Conservation (phyloP, 2,329 filamentous ascomycete genomes). For the Byssochlamys sp. region DNA sequence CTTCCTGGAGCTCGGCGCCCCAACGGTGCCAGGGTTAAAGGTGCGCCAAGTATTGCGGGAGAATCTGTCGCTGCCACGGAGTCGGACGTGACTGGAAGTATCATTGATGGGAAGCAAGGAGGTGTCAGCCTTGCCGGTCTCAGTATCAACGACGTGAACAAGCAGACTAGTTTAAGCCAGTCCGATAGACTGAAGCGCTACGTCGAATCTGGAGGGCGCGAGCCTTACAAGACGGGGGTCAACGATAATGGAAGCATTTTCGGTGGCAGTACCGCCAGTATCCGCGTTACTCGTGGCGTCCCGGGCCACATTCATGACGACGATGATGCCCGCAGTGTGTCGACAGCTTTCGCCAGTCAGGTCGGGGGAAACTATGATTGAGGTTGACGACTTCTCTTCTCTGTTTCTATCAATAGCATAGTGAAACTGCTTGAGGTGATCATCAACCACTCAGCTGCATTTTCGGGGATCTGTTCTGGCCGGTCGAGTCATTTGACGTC, state of each 20-base stretch:
- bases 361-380: constrained; percentile 61
- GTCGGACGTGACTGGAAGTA: constrained; percentile 70
- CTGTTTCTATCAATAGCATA: constrained; percentile 2
- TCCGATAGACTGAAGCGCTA: constrained; percentile 90
- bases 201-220: constrained; percentile 71
- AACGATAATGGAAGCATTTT: constrained; percentile 56
- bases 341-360: constrained; percentile 92
- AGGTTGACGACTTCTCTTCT: constrained; percentile 17
- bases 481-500: neutral
- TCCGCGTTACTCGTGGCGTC: constrained; percentile 38
- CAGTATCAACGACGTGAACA: constrained; percentile 60
- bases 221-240: constrained; percentile 42
- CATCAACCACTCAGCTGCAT: neutral
- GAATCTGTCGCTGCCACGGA: constrained; percentile 90
- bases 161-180: constrained; percentile 66
- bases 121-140: constrained; percentile 83
- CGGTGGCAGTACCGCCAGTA: constrained; percentile 48
- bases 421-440: neutral
- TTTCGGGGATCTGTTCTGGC: neutral
- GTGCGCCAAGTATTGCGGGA: constrained; percentile 69
- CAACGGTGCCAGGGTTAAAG: constrained; percentile 57
- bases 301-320: constrained; percentile 49
- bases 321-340: constrained; percentile 91
- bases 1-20: constrained; percentile 61
- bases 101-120: constrained; percentile 70